Evolutionary conservation across 805 yeast genomes (phyloP), one percentile per base, ranked within the genome.

Genomic region (Kregervanrija fluxuum): DNA sequence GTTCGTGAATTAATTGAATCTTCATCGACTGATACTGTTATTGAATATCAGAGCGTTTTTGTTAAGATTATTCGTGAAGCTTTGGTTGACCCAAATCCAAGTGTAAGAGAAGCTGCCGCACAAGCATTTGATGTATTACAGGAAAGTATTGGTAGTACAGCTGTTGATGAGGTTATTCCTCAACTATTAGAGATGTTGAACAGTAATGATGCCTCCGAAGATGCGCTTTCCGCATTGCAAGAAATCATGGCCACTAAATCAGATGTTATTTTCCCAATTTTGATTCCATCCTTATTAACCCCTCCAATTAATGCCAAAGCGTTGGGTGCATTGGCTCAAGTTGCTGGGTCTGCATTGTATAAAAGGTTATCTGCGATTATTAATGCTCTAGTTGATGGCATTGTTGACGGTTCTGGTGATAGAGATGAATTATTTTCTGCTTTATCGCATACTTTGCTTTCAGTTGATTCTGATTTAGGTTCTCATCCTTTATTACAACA

Each of bases 251-350:
- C 93, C 10, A 81, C 89, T 2, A 87, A 86, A 57, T 75, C 97
- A 6, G 95, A 87, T 47, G 82, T 86, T 3, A 86, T 95, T 45
- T 89, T 95, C 89, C 97, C 98, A 40, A 84, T 87, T 40, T 75
- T 93, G 60, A 74, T 91, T 47, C 97, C 98, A 37, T 77, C 95
- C 0, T 73, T 93, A 58, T 71, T 91, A 58, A 62, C 79, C 5
- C 81, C 88, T 6, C 97, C 97, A 12, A 80, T 90, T 44, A 87
- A 89, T 66, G 95, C 96, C n/a, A 73, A 76, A 44, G 95, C 96
- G 3, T 69, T 90, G 47, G 87, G 93, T 17, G 79, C 95, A 0
- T 73, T 90, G 61, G 95, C 95, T 1, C 80, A 85, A 42, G 96
- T 87, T 40, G 96, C 96, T 17, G 97, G 96, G 22, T 64, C 78